phyloP scores from a whole-genome alignment of 2,329 filamentous ascomycete species.

The Pestalotiopsis sp. region DNA sequence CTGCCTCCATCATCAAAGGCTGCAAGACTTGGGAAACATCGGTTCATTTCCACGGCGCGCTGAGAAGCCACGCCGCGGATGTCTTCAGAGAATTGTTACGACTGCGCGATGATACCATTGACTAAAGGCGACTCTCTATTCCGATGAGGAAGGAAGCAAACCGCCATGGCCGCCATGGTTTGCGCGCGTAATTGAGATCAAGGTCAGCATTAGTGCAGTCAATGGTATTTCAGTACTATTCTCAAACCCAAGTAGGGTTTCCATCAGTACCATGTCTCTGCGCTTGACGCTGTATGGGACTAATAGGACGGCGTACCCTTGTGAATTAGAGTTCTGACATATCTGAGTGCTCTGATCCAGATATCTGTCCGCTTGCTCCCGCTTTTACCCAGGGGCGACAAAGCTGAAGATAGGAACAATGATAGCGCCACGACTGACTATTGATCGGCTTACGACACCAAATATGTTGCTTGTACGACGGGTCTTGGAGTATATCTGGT shows the following conservation, averaged over 20 bases:
- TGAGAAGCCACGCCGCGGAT: constrained; percentile 74
- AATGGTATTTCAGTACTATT: not conserved
- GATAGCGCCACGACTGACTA: not conserved
- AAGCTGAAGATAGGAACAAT: not conserved
- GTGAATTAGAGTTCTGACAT: not conserved
- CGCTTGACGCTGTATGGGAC: not conserved
- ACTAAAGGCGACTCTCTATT: constrained; percentile 37
- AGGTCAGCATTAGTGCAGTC: not conserved
- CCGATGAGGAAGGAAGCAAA: not conserved
- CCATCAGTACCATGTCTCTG: not conserved
- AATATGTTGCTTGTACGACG: not conserved
- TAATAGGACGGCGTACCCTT: not conserved
- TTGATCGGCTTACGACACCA: not conserved
- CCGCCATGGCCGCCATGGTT: not conserved
- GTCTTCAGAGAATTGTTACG: constrained; percentile 77
- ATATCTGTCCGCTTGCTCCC: not conserved
- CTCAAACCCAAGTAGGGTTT: not conserved
- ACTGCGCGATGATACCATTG: constrained; percentile 69
- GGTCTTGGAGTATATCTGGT: not conserved
- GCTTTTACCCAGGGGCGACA: not conserved
- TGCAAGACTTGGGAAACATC: constrained; percentile 87
- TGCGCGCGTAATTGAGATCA: no score
- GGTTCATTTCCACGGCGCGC: constrained; percentile 81
- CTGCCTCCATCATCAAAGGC: constrained; percentile 72
- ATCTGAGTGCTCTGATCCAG: not conserved